Evolutionary conservation across 192 early-diverging fungal genomes (phyloP).

Genomic region (Backusella westeae): DNA sequence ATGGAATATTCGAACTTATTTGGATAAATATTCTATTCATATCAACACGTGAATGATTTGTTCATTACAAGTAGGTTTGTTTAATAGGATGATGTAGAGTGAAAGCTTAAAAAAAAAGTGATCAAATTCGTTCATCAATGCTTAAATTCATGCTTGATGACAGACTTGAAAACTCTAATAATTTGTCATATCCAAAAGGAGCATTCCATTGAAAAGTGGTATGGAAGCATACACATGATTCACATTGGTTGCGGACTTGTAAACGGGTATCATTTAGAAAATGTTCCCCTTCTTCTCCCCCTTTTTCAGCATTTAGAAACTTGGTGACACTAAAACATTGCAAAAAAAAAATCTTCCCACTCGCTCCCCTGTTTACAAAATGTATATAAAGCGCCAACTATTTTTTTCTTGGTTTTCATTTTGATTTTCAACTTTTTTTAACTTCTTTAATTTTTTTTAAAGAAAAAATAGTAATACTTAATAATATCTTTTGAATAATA

Average conservation of each 20-base stretch:
- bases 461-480: neutral
- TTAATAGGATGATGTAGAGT: neutral
- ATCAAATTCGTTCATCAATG: neutral
- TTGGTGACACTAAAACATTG: neutral
- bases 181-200: neutral
- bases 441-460: neutral
- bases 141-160: neutral
- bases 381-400: neutral
- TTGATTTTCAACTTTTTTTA: neutral
- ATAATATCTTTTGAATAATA: neutral
- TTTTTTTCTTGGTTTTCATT: neutral
- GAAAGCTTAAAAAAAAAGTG: neutral
- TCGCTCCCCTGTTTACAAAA: neutral
- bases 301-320: neutral
- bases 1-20: neutral
- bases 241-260: neutral
- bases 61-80: neutral
- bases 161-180: neutral
- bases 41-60: neutral
- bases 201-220: neutral
- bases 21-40: neutral
- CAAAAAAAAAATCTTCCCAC: neutral
- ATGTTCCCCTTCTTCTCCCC: neutral
- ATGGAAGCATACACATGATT: neutral
- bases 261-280: neutral